Evolutionary conservation across 2,329 filamentous ascomycete genomes (phyloP), one percentile per base, ranked within the genome.

Genomic region (Ceratocystis lukuohia): DNA sequence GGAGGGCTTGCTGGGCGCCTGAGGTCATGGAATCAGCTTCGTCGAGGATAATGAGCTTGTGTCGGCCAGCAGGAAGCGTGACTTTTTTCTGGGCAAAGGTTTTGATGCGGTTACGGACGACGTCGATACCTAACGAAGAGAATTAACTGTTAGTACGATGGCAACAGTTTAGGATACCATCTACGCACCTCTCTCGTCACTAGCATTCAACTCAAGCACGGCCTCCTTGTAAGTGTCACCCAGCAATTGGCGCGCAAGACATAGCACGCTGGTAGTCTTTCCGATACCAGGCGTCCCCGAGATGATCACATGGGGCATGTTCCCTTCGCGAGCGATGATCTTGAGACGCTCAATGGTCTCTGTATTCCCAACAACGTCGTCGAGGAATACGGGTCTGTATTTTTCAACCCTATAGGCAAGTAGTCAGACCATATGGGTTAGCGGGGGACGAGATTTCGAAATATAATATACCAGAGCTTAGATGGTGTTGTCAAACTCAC

Each of bases 271-370:
- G 0, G 94, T 97, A 3, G 94, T 99, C 80, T 99, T 99, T 76
- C 94, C 94, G 73, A 97, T 99, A 73, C 94, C 94, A 22, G 94
- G 94, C 91, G 96, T 97, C 68, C 94, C 94, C n/a, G 91, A 96
- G 73, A 99, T 97, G 77, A 99, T 97, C 73, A 99, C 85, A 77
- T 99, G 94, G 1, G 94, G 94, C 92, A 99, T 96, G 77, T 99
- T 99, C 71, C 94, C 94, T 78, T 97, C 94, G 76, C 92, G 94
- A 61, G 94, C 92, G 72, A 99, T 97, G 73, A 99, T 97, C 75
- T 97, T 97, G 72, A 99, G 80, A 66, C 94, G 88, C 76, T 97
- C 93, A 72, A 99, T 91, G 0, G 94, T 99, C 75, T 99, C 94
- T 22, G 90, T 96, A 76, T 99, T 99, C 73, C 94, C 94, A 65